Conservation (phyloP, 495 filamentous ascomycete genomes). For the Physcia stellaris region DNA sequence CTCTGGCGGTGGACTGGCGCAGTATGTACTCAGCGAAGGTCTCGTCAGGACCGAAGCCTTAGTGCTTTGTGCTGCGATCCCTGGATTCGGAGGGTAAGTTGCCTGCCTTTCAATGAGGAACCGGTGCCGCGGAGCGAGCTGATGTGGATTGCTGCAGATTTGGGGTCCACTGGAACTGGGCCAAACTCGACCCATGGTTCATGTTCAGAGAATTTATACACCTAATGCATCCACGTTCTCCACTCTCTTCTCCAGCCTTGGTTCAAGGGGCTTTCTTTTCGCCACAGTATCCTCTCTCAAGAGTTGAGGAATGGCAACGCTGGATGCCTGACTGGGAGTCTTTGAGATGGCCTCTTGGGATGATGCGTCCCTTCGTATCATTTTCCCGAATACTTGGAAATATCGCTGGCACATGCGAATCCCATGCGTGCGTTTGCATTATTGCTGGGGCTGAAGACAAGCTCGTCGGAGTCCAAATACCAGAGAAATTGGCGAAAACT, state of each 20-base stretch:
- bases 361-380: slow-evolving; percentile 26
- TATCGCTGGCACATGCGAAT: slow-evolving; percentile 17
- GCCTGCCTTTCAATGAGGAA: neutral
- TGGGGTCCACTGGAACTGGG: slow-evolving; percentile 31
- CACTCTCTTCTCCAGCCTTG: slow-evolving; percentile 28
- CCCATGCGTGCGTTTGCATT: slow-evolving; percentile 18
- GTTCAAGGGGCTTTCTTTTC: slow-evolving; percentile 31
- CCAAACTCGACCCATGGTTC: slow-evolving; percentile 28
- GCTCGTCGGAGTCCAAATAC: slow-evolving; percentile 17
- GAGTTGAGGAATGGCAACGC: slow-evolving; percentile 23
- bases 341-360: slow-evolving; percentile 29
- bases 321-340: slow-evolving; percentile 28
- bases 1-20: slow-evolving; percentile 29
- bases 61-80: slow-evolving; percentile 25
- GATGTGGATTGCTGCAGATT: slow-evolving; percentile 9
- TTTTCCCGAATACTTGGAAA: slow-evolving; percentile 20
- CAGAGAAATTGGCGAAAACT: slow-evolving; percentile 13
- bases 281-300: slow-evolving; percentile 12
- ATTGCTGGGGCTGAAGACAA: slow-evolving; percentile 26
- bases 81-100: slow-evolving; percentile 32
- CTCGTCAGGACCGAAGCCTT: slow-evolving; percentile 25
- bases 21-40: slow-evolving; percentile 27
- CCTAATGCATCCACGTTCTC: slow-evolving; percentile 31
- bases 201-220: slow-evolving; percentile 13
- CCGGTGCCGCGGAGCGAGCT: slow-evolving; percentile 2